Percentiles rank a stretch among this genome's conserved stretches.
Evolutionary conservation across 345 rosid species (phyloP).

Genomic region (Melaleuca alternifolia): DNA sequence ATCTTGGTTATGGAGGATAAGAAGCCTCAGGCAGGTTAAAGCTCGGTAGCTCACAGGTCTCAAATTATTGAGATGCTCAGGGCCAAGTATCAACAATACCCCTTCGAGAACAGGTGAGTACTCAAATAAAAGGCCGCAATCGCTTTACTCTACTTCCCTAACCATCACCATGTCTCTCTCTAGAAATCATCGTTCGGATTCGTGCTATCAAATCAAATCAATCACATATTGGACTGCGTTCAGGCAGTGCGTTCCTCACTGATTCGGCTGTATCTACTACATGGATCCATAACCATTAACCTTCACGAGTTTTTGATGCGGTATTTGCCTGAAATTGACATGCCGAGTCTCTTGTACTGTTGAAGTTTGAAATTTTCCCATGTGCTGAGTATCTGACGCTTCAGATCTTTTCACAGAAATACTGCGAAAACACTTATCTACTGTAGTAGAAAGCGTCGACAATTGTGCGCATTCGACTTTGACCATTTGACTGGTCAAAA

Average conservation of each 20-base stretch:
- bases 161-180: background rate
- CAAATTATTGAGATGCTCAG: slow-evolving; percentile 52
- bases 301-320: background rate
- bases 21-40: slow-evolving; percentile 61
- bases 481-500: too few relatives aligned
- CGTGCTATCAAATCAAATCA: background rate
- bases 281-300: background rate
- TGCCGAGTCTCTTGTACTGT: background rate
- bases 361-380: background rate
- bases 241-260: background rate
- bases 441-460: too few relatives aligned
- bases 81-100: slow-evolving; percentile 58
- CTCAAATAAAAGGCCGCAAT: background rate
- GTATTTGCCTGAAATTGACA: background rate
- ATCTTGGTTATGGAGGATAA: slow-evolving; percentile 63
- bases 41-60: slow-evolving; percentile 74
- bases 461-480: too few relatives aligned
- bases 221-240: background rate
- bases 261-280: background rate
- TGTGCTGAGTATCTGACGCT: background rate
- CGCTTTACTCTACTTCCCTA: background rate
- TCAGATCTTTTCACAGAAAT: background rate
- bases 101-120: slow-evolving; percentile 45
- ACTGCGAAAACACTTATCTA: background rate
- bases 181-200: background rate